Conservation (phyloP, 2,329 filamentous ascomycete genomes). For the Phaeophleospora eucalypticola region DNA sequence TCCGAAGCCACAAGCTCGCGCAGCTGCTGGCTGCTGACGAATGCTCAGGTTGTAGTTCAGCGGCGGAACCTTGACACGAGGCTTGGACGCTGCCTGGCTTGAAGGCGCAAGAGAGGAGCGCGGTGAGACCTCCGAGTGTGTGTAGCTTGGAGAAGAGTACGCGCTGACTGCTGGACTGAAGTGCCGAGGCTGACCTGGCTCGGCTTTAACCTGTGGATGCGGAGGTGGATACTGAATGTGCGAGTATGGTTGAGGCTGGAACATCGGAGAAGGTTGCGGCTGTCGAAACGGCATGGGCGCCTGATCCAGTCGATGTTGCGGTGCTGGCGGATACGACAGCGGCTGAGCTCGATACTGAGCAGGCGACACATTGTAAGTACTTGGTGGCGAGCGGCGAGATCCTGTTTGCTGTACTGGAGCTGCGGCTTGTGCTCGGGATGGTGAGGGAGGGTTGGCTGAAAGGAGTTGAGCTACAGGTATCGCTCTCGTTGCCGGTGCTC, state of each 20-base stretch:
- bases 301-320: constrained; percentile 19
- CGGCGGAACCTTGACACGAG: constrained; percentile 21
- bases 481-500: constrained; percentile 12
- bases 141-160: constrained; percentile 24
- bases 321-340: constrained; percentile 21
- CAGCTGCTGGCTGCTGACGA: constrained; percentile 73
- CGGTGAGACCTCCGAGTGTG: constrained; percentile 25
- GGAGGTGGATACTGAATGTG: constrained; percentile 11
- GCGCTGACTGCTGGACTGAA: constrained; percentile 18
- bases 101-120: constrained; percentile 17
- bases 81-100: constrained; percentile 5
- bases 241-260: constrained; percentile 9
- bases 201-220: constrained; percentile 8
- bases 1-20: constrained; percentile 76
- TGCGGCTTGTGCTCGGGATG: constrained; percentile 17
- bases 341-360: constrained; percentile 22
- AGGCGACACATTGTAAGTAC: constrained; percentile 8
- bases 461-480: constrained; percentile 27
- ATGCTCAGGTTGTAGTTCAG: constrained; percentile 53
- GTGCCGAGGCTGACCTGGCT: constrained; percentile 9
- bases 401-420: constrained; percentile 17
- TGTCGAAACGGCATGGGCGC: constrained; percentile 11
- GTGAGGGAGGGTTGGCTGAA: constrained; percentile 30
- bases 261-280: constrained; percentile 4
- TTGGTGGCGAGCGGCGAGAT: constrained; percentile 22